Conservation (phyloP, 1,284 basidiomycete genomes). For the Caloboletus inedulis region DNA sequence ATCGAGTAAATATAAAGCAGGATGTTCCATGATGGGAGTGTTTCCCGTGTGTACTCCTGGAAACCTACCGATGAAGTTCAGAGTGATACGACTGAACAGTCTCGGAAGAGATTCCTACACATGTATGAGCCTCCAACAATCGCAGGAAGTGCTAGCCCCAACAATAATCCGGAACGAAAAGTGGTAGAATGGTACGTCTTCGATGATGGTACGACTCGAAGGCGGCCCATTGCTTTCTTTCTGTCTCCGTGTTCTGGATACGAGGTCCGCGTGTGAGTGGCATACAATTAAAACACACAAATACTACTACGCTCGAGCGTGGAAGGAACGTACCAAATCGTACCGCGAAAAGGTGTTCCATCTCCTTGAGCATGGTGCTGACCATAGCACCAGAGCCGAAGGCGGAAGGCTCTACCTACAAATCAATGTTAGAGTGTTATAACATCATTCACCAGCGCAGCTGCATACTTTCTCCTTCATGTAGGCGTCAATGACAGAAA, state of each 20-base stretch:
- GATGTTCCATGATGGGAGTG: slow-evolving; percentile 69
- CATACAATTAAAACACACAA: background rate
- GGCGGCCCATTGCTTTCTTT: slow-evolving; percentile 71
- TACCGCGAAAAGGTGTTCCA: slow-evolving; percentile 70
- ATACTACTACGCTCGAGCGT: background rate
- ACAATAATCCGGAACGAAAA: slow-evolving; percentile 70
- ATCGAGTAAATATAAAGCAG: slow-evolving; percentile 82
- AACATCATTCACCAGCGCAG: background rate
- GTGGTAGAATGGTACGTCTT: slow-evolving; percentile 76
- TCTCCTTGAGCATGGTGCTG: slow-evolving; percentile 65
- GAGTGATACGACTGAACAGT: background rate
- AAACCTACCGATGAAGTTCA: slow-evolving; percentile 45
- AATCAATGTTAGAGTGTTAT: background rate
- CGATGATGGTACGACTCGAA: slow-evolving; percentile 55
- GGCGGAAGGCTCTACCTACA: slow-evolving; percentile 58
- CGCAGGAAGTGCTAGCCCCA: slow-evolving; percentile 82
- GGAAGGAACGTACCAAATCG: slow-evolving; percentile 61
- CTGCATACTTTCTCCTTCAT: slow-evolving; percentile 65
- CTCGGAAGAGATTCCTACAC: slow-evolving; percentile 44
- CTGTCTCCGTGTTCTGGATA: slow-evolving; percentile 75
- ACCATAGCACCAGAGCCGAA: slow-evolving; percentile 64
- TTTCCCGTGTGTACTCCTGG: slow-evolving; percentile 51
- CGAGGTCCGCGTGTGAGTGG: background rate
- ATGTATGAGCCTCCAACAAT: slow-evolving; percentile 65
- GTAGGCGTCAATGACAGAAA: slow-evolving; percentile 66